Evolutionary conservation across 371 early-diverging fungal genomes (phyloP), one percentile per base, ranked within the genome.

Genomic region (Funneliformis caledonium): DNA sequence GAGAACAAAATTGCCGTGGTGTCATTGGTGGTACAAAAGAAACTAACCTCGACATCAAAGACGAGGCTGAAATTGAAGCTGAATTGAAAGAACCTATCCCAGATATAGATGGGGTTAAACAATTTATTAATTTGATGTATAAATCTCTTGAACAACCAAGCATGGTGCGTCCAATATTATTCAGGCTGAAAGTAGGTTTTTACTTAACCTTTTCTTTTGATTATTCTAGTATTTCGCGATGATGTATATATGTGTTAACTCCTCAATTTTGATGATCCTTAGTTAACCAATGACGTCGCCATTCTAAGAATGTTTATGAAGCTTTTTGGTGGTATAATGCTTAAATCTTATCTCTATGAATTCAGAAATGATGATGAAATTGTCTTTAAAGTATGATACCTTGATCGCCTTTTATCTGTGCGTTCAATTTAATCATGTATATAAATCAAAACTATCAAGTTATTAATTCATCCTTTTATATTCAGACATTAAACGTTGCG

Each of bases 1-100:
- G 96, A 0, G 95, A 96, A 81, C 80, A 90, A 2, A 91, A 89
- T 47, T 99, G 99, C 85, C 94, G 92, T 82, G 98, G 98, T 2
- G 91, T 90, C 69, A 98, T 99, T 83, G 98, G 98, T 26, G 76
- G 76, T 12, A 59, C 60, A 12, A 60, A 62, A 61, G 76, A 62
- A 47, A 61, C 76, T 6, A 37, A 31, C 31, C 33, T 52, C 14
- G 7, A 22, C 56, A 26, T 73, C 19, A 31, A 22, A 52, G 48
- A 42, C 8, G 31, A 33, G 4, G 50, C 31, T 14, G 22, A 31
- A 37, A 56, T 33, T n/a, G 62, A 61, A 26, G 76, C 60, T 12
- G 45, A 76, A 5, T 31, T 45, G 43, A 26, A 8, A 14, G 52
- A 76, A 62, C 76, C 76, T 2, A 76, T 76, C 26, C 37, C 43